Percentiles rank a stretch among this genome's conserved stretches.
Evolutionary conservation across 108 stramenopile species (phyloP).

Genomic region (Parmales sp.): DNA sequence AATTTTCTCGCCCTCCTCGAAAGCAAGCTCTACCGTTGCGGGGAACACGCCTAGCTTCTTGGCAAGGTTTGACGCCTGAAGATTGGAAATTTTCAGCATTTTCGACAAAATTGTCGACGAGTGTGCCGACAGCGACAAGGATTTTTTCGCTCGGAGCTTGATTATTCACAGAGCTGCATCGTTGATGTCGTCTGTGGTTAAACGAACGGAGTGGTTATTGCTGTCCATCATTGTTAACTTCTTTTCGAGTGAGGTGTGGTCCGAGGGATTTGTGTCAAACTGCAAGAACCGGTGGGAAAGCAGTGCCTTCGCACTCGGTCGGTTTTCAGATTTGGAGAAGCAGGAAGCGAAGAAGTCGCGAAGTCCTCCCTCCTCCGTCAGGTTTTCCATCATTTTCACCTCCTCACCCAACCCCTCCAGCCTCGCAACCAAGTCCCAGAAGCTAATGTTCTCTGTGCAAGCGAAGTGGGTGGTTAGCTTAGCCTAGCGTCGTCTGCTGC

Average conservation of each 20-base stretch:
- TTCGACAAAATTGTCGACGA: not conserved
- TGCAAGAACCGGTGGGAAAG: not conserved
- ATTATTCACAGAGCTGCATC: not conserved
- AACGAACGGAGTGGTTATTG: not conserved
- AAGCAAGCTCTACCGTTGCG: not conserved
- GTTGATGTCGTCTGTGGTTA: not conserved
- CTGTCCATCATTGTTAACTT: not conserved
- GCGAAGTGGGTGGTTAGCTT: too few species aligned
- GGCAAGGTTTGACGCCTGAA: not conserved
- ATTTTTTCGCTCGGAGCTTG: not conserved
- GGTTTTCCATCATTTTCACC: not conserved
- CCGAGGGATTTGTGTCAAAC: not conserved
- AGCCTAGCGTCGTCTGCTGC: too few species aligned
- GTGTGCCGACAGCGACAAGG: not conserved
- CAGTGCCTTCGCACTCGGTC: not conserved
- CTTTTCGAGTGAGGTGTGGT: not conserved
- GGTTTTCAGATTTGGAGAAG: not conserved
- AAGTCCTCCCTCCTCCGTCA: not conserved
- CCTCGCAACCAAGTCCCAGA: not conserved
- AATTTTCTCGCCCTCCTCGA: not conserved
- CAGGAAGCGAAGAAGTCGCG: conserved; percentile 1
- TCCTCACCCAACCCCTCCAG: not conserved
- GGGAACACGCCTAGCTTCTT: not conserved
- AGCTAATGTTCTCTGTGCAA: too few species aligned
- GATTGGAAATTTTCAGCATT: not conserved